phyloP scores from a whole-genome alignment of 345 rosid species.

The Geranium brycei region DNA sequence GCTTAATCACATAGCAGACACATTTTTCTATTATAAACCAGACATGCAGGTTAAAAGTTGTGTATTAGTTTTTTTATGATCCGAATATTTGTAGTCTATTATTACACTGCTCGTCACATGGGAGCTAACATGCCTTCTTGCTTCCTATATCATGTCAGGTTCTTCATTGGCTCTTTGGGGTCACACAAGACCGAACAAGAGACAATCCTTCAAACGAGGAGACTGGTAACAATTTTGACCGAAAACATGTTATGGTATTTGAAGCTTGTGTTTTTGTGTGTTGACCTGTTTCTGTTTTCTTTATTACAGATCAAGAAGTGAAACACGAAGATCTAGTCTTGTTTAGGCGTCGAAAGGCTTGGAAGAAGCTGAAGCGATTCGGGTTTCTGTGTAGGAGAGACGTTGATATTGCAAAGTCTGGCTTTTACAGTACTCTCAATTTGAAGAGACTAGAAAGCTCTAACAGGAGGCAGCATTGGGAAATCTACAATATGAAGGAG shows the following conservation, averaged over 20 bases:
- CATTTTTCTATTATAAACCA: constrained; percentile 12
- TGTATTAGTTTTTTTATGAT: too few relatives aligned
- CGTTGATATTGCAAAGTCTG: constrained; percentile 45
- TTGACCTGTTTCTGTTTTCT: background rate
- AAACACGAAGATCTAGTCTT: constrained; percentile 16
- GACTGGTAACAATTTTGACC: too few relatives aligned
- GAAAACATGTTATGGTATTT: too few relatives aligned
- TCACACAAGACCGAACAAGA: constrained; percentile 23
- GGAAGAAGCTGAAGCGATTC: constrained; percentile 15
- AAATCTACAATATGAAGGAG: constrained; percentile 15
- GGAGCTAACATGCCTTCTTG: too few relatives aligned
- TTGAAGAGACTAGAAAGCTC: constrained; percentile 23
- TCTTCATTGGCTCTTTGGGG: constrained; percentile 40
- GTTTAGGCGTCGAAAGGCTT: constrained; percentile 9
- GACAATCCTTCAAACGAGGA: constrained; percentile 1
- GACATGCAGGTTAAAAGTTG: constrained; percentile 44
- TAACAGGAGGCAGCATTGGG: constrained; percentile 17
- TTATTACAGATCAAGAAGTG: constrained; percentile 19
- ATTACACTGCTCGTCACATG: too few relatives aligned
- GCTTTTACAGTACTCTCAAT: constrained; percentile 41
- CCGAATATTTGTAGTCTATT: too few relatives aligned
- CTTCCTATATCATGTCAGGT: constrained; percentile 33
- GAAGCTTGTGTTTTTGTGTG: too few relatives aligned
- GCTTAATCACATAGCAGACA: background rate
- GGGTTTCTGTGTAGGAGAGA: constrained; percentile 40